Conservation (phyloP, 768 basidiomycete species). For the Postia placenta region DNA sequence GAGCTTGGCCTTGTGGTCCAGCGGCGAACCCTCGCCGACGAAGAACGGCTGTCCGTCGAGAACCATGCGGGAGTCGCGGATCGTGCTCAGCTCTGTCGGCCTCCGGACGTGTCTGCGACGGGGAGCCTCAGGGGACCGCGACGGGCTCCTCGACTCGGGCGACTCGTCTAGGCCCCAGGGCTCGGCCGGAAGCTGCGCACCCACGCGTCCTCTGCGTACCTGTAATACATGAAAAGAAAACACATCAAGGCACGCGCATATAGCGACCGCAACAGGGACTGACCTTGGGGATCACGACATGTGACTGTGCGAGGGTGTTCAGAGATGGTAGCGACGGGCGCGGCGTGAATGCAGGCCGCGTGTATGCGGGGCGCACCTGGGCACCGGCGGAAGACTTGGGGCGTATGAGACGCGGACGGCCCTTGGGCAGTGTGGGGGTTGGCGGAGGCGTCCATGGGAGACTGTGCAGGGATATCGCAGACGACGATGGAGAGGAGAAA, state of each 20-base stretch:
- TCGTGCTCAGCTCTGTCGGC: slow-evolving; percentile 17
- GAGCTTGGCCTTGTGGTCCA: neutral
- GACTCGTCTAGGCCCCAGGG: slow-evolving; percentile 30
- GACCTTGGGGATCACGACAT: slow-evolving; percentile 33
- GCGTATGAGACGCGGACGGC: slow-evolving; percentile 13
- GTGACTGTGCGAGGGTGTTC: slow-evolving; percentile 30
- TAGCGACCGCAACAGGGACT: neutral
- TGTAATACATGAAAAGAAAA: slow-evolving; percentile 11
- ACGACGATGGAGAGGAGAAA: neutral
- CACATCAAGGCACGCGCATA: neutral
- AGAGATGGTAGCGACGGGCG: slow-evolving; percentile 40
- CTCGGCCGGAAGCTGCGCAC: slow-evolving; percentile 36
- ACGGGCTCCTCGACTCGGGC: slow-evolving; percentile 5
- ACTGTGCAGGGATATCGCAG: slow-evolving; percentile 2
- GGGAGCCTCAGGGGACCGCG: slow-evolving; percentile 10
- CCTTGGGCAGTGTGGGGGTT: slow-evolving; percentile 10
- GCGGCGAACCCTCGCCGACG: neutral
- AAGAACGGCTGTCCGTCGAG: slow-evolving; percentile 7
- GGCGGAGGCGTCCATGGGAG: slow-evolving; percentile 13
- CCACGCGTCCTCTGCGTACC: slow-evolving; percentile 36
- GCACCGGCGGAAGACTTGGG: slow-evolving; percentile 29
- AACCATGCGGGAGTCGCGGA: slow-evolving; percentile 19
- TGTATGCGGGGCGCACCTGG: slow-evolving; percentile 34
- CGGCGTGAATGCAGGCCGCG: slow-evolving; percentile 33
- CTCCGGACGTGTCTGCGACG: slow-evolving; percentile 11